Evolutionary conservation across 1,284 basidiomycete genomes (phyloP), one percentile per base, ranked within the genome.

Genomic region (Exobasidium cylindrosporum): DNA sequence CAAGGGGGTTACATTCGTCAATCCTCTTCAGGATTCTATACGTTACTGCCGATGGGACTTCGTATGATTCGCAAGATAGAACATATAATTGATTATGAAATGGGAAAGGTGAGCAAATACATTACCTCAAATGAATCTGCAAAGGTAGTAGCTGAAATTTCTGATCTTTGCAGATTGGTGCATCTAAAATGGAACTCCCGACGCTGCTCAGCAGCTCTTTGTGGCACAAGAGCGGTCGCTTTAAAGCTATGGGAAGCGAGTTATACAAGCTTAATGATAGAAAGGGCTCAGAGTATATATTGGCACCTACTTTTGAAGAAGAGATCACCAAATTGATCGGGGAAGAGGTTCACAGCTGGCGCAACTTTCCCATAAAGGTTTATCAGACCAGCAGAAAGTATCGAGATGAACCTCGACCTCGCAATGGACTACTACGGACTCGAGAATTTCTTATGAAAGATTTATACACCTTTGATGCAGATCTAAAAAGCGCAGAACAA

Each of bases 381-480:
- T 81, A 77, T 61, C 81, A 81, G 56, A 72, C 78, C 29, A 73
- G 78, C 0, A 64, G 72, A 52, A 81, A 81, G 64, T 78, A 79
- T 58, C 62, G 81, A 23, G 80, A 81, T 61, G 81, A 81, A 65
- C 76, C 77, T 3, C 52, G 81, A 4, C 80, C 81, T 5, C 62
- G 81, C 3, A 74, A 75, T 61, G 81, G 80, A 1, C 62, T 81
- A 7, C 55, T 81, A 24, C 56, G 81, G 7, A 80, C 80, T 1
- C 73, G 76, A 31, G 79, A 80, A 49, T 81, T 81, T 60, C 49
- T 80, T 4, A 81, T 81, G 81, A 81, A 81, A 53, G 81, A 81
- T 52, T 61, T 81, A 1, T 81, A 81, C 57, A 75, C 79, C 0
- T 81, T 81, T 52, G 80, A 81, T 58, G 59, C 63, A 1, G 46